A percentile compares a stretch with the other conserved stretches of the same genome.
Evolutionary conservation across 176 grass and related monocot species (phyloP).

Genomic region (Oryza officinalis): DNA sequence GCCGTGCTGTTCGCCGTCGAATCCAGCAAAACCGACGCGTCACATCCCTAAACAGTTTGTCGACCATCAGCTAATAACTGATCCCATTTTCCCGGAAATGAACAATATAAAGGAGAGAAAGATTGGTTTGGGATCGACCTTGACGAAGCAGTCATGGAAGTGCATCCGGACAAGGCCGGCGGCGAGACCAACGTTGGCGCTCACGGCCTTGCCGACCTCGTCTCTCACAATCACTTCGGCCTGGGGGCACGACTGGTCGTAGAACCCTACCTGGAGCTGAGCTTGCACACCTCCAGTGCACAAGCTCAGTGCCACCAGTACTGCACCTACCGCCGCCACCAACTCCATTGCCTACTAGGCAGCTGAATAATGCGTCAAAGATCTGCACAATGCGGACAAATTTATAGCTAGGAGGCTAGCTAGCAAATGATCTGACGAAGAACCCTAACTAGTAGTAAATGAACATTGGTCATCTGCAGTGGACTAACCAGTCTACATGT

Average conservation of each 20-base stretch:
- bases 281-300: neutral
- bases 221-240: slow-evolving; percentile 58
- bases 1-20: slow-evolving; percentile 53
- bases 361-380: neutral
- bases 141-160: slow-evolving; percentile 88
- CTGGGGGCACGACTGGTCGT: slow-evolving; percentile 44
- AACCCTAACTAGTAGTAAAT: neutral
- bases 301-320: slow-evolving; percentile 14
- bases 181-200: slow-evolving; percentile 37
- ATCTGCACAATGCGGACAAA: neutral
- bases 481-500: neutral
- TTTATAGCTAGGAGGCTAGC: slow-evolving; percentile 22
- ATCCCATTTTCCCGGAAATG: neutral
- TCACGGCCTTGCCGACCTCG: slow-evolving; percentile 44
- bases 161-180: slow-evolving; percentile 65
- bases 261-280: slow-evolving; percentile 61
- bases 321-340: neutral
- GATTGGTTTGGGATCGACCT: slow-evolving; percentile 36
- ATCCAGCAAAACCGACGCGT: slow-evolving; percentile 57
- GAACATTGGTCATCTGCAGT: neutral
- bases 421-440: neutral
- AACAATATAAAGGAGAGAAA: neutral
- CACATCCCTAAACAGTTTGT: slow-evolving; percentile 51
- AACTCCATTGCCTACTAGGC: slow-evolving; percentile 12
- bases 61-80: neutral